Percentiles rank a stretch among this genome's conserved stretches.
Evolutionary conservation across 164 flowering plant species (phyloP).

Genomic region (Dillenia turbinata): DNA sequence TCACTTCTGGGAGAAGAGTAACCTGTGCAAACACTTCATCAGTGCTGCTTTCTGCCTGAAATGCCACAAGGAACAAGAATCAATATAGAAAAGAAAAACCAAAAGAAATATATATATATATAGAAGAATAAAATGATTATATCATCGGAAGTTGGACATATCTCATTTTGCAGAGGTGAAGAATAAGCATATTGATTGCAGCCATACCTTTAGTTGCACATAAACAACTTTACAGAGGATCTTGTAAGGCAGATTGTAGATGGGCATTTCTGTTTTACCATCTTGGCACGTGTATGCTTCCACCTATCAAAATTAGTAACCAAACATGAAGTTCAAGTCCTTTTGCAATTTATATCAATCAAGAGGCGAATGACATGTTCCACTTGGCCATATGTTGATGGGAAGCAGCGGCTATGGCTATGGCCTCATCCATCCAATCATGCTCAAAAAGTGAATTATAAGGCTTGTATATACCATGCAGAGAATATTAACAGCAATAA

Average conservation of each 20-base stretch:
- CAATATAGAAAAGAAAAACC: neutral
- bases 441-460: too few species aligned
- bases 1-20: slow-evolving; percentile 43
- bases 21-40: slow-evolving; percentile 75
- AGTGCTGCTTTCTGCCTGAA: slow-evolving; percentile 52
- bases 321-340: too few species aligned
- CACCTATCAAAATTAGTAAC: slow-evolving; percentile 24
- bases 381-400: too few species aligned
- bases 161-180: neutral
- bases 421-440: too few species aligned
- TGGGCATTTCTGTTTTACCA: slow-evolving; percentile 27
- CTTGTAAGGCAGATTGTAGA: slow-evolving; percentile 41
- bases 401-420: too few species aligned
- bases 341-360: too few species aligned
- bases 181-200: too few species aligned
- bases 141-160: neutral
- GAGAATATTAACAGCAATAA: too few species aligned
- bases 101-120: neutral
- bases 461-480: too few species aligned
- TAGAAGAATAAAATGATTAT: neutral
- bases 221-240: slow-evolving; percentile 51
- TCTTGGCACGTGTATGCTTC: slow-evolving; percentile 31
- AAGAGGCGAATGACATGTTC: too few species aligned
- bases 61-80: slow-evolving; percentile 9
- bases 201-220: slow-evolving; percentile 41